These are phyloP conservation scores for Mollisia scopiformis DNA, from an alignment of 2,329 filamentous ascomycete species.

Conservation along the genomic window DNA sequence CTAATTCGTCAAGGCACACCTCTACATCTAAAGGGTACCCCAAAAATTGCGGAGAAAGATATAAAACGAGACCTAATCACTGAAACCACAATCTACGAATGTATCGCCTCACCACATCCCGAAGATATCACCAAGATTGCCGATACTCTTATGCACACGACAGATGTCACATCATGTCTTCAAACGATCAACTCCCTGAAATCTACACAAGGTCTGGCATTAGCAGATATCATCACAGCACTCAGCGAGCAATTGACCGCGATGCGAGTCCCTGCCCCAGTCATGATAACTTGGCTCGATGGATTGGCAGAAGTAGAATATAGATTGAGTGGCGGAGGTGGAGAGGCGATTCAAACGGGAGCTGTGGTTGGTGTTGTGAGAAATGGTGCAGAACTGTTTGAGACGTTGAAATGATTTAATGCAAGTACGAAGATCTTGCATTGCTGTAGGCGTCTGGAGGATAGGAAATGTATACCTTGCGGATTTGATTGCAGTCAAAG, in stretches of 20 bases:
- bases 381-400: slow-evolving; percentile 79
- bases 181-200: slow-evolving; percentile 89
- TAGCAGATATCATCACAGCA: slow-evolving; percentile 91
- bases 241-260: slow-evolving; percentile 81
- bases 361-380: slow-evolving; percentile 89
- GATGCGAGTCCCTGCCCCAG: slow-evolving; percentile 83
- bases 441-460: background rate
- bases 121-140: slow-evolving; percentile 85
- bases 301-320: slow-evolving; percentile 93
- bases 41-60: slow-evolving; percentile 63
- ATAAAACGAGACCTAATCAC: slow-evolving; percentile 85
- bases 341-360: slow-evolving; percentile 87
- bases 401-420: slow-evolving; percentile 19
- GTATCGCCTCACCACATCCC: slow-evolving; percentile 93
- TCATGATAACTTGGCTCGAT: slow-evolving; percentile 89
- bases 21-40: slow-evolving; percentile 60
- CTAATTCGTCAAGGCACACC: slow-evolving; percentile 61
- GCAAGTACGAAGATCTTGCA: slow-evolving; percentile 41
- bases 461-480: too few species aligned
- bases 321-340: slow-evolving; percentile 83
- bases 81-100: slow-evolving; percentile 92
- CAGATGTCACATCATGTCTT: slow-evolving; percentile 87
- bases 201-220: slow-evolving; percentile 78
- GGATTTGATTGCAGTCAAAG: too few species aligned
- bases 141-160: slow-evolving; percentile 78